Evolutionary conservation across 176 grass and related monocot genomes (phyloP), one percentile per base, ranked within the genome.

Genomic region (Dendrocalamus sinicus): DNA sequence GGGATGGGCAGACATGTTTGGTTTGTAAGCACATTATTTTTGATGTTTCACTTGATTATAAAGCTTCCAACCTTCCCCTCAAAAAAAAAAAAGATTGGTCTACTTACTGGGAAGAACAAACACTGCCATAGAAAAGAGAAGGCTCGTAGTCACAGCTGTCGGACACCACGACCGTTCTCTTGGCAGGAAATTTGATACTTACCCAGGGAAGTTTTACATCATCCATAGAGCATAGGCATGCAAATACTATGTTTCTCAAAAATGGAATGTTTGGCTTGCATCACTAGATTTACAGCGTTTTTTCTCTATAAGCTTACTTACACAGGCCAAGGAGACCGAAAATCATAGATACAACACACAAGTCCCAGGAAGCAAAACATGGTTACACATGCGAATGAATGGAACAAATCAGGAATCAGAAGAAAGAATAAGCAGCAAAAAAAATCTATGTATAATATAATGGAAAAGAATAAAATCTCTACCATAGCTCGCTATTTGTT

Each of bases 201-300:
- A 35, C 70, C 70, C 12, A 57, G 28, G 24, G 77, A 45, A 73
- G 52, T 57, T 24, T 37, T 19, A 59, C 8, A 50, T 28, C 24
- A 73, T 19, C 43, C 17, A 76, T 76, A 76, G 16, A 76, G 32
- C 48, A 76, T 58, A 40, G 23, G 6, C 9, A 57, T 76, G 51
- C 7, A 23, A 60, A 35, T 32, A 37, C 24, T 9, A 46, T 1
- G 1, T 3, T 57, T 47, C 63, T 44, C 47, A 76, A 74, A 82
- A 85, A 61, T 68, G 62, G 6, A 63, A 67, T 19, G 15, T 75
- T 69, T 55, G 8, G 13, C 22, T 83, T 59, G 23, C 28, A 14
- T 58, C 37, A 32, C n/a, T 16, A 70, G 17, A 72, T 78, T 86
- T 86, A 77, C 84, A 78, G 17, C 64, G 24, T 48, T 59, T 37